These are phyloP conservation scores for Alopecurus myosuroides DNA, from an alignment of 176 grass and related monocot genomes.

Conservation along the genomic window DNA sequence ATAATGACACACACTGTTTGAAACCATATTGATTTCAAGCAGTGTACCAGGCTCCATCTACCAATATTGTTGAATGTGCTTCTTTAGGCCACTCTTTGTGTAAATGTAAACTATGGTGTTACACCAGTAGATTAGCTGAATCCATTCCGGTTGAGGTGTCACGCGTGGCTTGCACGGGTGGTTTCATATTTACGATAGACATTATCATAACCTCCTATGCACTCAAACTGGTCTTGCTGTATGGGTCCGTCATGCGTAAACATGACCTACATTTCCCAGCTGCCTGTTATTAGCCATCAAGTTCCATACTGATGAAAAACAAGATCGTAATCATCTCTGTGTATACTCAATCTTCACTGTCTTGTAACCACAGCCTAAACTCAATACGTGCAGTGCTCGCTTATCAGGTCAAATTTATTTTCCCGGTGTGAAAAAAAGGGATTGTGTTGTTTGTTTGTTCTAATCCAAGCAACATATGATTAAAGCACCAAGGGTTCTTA, in stretches of 20 bases:
- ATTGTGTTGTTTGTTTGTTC: background rate
- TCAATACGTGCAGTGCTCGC: background rate
- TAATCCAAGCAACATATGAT: background rate
- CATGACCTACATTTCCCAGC: background rate
- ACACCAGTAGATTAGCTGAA: background rate
- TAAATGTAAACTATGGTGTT: slow-evolving; percentile 1
- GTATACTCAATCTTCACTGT: background rate
- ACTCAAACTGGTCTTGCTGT: background rate
- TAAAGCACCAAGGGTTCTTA: background rate
- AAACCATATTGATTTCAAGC: background rate
- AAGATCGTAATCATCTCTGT: background rate
- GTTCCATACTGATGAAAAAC: background rate
- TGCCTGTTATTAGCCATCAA: background rate
- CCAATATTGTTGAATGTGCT: background rate
- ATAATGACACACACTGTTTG: background rate
- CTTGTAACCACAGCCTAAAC: background rate
- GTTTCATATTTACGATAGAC: background rate
- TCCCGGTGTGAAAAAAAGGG: background rate
- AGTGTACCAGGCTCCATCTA: background rate
- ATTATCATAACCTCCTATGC: background rate
- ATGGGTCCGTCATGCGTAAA: background rate
- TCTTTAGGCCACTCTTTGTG: background rate
- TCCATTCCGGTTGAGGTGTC: background rate
- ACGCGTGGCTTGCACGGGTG: background rate
- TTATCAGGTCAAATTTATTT: background rate